phyloP scores from a whole-genome alignment of 2,329 filamentous ascomycete species.

The Curvularia spicifera region DNA sequence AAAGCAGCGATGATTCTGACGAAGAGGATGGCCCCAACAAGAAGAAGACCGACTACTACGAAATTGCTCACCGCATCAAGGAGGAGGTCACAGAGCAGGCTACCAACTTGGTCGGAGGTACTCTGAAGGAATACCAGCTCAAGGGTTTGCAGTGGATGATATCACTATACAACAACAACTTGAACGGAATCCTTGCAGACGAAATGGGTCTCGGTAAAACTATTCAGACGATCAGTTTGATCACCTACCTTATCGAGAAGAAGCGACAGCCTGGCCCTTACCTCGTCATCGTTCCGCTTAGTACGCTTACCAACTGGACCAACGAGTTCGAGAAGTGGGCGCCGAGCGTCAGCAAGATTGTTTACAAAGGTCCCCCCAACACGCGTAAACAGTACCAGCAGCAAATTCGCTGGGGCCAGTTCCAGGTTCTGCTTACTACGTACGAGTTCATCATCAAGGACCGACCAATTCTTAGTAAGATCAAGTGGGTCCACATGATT shows the following conservation, averaged over 20 bases:
- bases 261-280: slow-evolving; percentile 93
- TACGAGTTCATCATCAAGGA: slow-evolving; percentile 99
- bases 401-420: slow-evolving; percentile 90
- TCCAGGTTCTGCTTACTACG: slow-evolving; percentile 95
- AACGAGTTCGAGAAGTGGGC: slow-evolving; percentile 99
- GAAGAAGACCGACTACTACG: slow-evolving; percentile 96
- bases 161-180: slow-evolving; percentile 98
- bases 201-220: slow-evolving; percentile 99
- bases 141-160: slow-evolving; percentile 99
- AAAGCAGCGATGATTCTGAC: slow-evolving; percentile 65
- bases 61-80: slow-evolving; percentile 93
- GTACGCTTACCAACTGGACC: slow-evolving; percentile 98
- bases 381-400: slow-evolving; percentile 89
- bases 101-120: slow-evolving; percentile 85
- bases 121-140: slow-evolving; percentile 94
- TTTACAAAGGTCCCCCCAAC: slow-evolving; percentile 95
- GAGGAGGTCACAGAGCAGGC: slow-evolving; percentile 89
- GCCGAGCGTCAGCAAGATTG: slow-evolving; percentile 81
- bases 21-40: slow-evolving; percentile 70
- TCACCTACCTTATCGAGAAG: slow-evolving; percentile 95
- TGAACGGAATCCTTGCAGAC: slow-evolving; percentile 97
- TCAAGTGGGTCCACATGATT: slow-evolving; percentile 99
- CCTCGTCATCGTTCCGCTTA: slow-evolving; percentile 94
- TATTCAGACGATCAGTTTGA: slow-evolving; percentile 96
- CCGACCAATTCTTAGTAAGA: slow-evolving; percentile 90